A percentile compares a stretch with the other conserved stretches of the same genome.
phyloP scores from a whole-genome alignment of 148 eudicot genomes.

The Drosera capensis region DNA sequence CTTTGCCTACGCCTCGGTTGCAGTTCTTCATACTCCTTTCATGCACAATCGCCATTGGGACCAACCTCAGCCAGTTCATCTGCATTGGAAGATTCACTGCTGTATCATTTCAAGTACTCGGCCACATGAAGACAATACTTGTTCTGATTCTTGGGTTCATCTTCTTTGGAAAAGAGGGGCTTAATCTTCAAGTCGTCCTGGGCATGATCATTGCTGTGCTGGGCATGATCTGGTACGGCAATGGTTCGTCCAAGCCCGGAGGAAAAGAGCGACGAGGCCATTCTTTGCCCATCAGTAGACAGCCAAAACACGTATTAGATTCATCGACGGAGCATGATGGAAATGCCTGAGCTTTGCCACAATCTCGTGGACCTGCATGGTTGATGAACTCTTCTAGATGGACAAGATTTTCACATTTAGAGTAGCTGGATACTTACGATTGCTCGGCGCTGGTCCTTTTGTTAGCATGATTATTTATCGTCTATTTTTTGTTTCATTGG shows the following conservation, averaged over 20 bases:
- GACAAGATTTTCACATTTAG: background rate
- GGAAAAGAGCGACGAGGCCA: conserved; percentile 73
- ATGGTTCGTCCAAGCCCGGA: conserved; percentile 83
- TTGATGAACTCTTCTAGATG: background rate
- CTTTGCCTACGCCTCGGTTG: background rate
- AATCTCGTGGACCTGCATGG: background rate
- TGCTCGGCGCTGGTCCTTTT: background rate
- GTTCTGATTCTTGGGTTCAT: conserved; percentile 76
- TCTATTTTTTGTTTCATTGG: background rate
- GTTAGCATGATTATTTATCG: background rate
- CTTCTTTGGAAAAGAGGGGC: conserved; percentile 83
- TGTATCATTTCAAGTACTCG: conserved; percentile 84
- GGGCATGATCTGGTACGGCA: conserved; percentile 89
- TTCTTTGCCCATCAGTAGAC: conserved; percentile 33
- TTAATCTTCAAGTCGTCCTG: conserved; percentile 66
- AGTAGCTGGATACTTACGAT: background rate
- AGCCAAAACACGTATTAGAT: conserved; percentile 50
- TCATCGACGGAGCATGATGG: conserved; percentile 47
- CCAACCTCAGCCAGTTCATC: conserved; percentile 92
- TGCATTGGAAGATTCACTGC: conserved; percentile 96
- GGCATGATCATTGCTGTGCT: conserved; percentile 82
- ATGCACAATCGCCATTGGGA: conserved; percentile 81
- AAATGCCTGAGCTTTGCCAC: conserved; percentile 27
- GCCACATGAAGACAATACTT: conserved; percentile 96
- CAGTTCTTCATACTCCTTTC: conserved; percentile 66